Percentiles rank a stretch among this genome's conserved stretches.
Evolutionary conservation across 805 yeast species (phyloP).

Genomic region (Kluyveromyces siamensis): DNA sequence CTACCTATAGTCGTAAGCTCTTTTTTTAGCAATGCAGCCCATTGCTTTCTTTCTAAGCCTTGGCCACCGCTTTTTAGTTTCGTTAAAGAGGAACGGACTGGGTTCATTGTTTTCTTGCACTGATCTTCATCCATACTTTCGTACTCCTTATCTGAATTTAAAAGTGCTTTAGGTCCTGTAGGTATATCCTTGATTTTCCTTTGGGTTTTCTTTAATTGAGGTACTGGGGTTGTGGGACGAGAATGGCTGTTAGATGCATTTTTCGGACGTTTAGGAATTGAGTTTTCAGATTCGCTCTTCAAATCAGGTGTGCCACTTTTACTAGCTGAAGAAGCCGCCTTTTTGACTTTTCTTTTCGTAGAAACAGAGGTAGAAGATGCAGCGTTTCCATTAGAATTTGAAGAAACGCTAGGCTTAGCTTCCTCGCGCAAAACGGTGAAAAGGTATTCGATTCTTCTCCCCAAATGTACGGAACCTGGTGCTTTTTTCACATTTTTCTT

Average conservation of each 20-base stretch:
- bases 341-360: conserved; percentile 22
- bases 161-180: background rate
- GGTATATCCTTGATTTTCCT: conserved; percentile 6
- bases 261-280: conserved; percentile 16
- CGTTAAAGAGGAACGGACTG: conserved; percentile 58
- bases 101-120: conserved; percentile 53
- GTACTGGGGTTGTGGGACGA: conserved; percentile 3
- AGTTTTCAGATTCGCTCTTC: conserved; percentile 6
- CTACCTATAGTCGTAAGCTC: conserved; percentile 71
- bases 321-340: conserved; percentile 18
- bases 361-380: conserved; percentile 19
- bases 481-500: conserved; percentile 45
- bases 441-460: conserved; percentile 84
- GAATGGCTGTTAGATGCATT: conserved; percentile 9
- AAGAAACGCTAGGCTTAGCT: conserved; percentile 24
- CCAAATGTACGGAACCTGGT: conserved; percentile 88
- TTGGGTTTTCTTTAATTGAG: background rate
- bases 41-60: conserved; percentile 66
- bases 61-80: conserved; percentile 61
- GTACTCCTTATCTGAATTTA: conserved; percentile 40
- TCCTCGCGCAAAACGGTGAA: conserved; percentile 61
- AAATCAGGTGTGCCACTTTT: conserved; percentile 15
- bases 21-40: conserved; percentile 60
- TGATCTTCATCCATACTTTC: conserved; percentile 70
- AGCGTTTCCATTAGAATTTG: conserved; percentile 11